These are phyloP conservation scores for Flaveria sonorensis DNA, from an alignment of 129 eudicot species.

Conservation along the genomic window DNA sequence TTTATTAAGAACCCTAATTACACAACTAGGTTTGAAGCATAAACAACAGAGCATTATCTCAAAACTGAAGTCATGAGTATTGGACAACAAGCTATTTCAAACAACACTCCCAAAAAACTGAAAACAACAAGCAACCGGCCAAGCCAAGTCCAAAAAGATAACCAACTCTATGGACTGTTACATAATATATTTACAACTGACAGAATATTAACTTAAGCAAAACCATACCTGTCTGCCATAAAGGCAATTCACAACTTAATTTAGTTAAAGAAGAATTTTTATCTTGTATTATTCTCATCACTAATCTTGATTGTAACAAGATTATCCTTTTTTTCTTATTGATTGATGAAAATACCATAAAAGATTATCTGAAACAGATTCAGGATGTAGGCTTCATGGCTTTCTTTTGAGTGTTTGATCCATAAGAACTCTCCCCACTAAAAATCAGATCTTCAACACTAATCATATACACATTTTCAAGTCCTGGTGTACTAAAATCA, in stretches of 20 bases:
- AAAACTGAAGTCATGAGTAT: conserved; percentile 16
- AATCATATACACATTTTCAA: conserved; percentile 49
- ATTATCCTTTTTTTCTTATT: not conserved
- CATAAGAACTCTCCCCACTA: conserved; percentile 29
- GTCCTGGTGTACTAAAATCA: conserved; percentile 72
- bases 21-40: conserved; percentile 22
- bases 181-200: conserved; percentile 33
- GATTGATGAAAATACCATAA: not conserved
- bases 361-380: conserved; percentile 13
- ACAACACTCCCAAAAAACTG: conserved; percentile 23
- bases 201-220: not conserved
- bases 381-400: conserved; percentile 9
- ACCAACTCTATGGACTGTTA: conserved; percentile 29
- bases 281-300: conserved; percentile 9
- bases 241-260: conserved; percentile 23
- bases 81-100: conserved; percentile 29
- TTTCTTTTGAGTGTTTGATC: conserved; percentile 36
- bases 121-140: conserved; percentile 25
- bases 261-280: conserved; percentile 4
- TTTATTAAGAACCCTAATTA: conserved; percentile 8
- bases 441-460: conserved; percentile 40
- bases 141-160: conserved; percentile 10
- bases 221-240: conserved; percentile 28
- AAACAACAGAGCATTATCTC: conserved; percentile 19
- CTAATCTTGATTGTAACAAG: conserved; percentile 14